A percentile compares a stretch with the other conserved stretches of the same genome.
These are phyloP conservation scores for Gymnopilus dilepis DNA, from an alignment of 768 basidiomycete genomes.

Conservation along the genomic window DNA sequence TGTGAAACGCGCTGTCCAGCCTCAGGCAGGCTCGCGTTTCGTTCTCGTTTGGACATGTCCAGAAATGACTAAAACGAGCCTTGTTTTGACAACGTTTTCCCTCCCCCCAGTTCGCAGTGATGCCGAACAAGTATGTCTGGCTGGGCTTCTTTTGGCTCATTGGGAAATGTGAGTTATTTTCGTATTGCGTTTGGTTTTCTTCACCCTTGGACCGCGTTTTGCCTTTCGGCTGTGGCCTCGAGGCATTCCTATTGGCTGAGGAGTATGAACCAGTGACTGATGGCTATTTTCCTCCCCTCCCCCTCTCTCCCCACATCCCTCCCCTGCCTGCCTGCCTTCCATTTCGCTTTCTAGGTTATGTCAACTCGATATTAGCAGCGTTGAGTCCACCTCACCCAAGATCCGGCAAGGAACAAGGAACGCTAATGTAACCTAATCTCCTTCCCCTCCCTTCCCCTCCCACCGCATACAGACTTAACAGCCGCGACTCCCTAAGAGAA, in stretches of 20 bases:
- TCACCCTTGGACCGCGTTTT: no score
- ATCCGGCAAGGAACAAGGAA: not conserved
- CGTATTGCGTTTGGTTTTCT: no score
- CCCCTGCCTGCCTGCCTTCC: not conserved
- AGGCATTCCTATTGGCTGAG: not conserved
- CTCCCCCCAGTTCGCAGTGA: slow-evolving; percentile 49
- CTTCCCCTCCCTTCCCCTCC: no score
- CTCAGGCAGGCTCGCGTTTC: no score
- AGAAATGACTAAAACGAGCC: slow-evolving; percentile 8
- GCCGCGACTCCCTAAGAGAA: slow-evolving; percentile 51
- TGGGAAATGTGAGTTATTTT: slow-evolving; percentile 48
- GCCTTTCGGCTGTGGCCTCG: not conserved
- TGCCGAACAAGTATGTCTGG: slow-evolving; percentile 54
- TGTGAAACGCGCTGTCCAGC: slow-evolving; percentile 10
- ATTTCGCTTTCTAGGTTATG: slow-evolving; percentile 44
- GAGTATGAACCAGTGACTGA: slow-evolving; percentile 8
- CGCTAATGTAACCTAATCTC: slow-evolving; percentile 3
- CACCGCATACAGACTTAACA: slow-evolving; percentile 44
- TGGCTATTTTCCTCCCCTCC: not conserved
- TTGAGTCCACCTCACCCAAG: slow-evolving; percentile 36
- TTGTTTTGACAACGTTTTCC: not conserved
- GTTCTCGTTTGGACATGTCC: not conserved
- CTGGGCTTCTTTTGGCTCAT: slow-evolving; percentile 56
- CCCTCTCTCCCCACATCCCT: no score
- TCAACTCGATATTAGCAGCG: slow-evolving; percentile 58